Base-by-base conservation (phyloP, 495 filamentous ascomycete genomes). In the Penicillium antarcticum region DNA sequence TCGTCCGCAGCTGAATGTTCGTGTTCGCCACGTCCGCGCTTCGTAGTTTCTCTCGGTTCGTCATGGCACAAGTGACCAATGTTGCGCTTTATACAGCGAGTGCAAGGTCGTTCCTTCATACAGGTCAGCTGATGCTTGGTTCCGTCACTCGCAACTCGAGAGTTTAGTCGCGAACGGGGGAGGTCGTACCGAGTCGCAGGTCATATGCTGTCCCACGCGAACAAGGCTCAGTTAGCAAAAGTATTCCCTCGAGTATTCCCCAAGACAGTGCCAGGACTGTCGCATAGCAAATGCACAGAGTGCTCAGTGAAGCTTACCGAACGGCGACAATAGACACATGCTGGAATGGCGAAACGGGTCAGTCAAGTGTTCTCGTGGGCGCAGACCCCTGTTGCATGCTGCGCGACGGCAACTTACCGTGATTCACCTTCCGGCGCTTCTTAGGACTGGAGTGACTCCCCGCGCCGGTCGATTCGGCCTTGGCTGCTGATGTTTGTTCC, bases 11-110 rank as follows among this genome's bases (percentile, higher is more conserved):
- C 68, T 35, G 80, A 80, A 48, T 81, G 75, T 26, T 80, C 87
- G 45, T 79, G 75, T 58, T 87, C 86, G 60, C 77, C 80, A 68
- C 91, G 92, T 52, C 85, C 80, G 57, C 83, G 88, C 66, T 95
- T 95, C 35, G 72, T 60, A 51, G 81, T 71, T 67, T 92, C 88
- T 71, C 95, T 85, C 51, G 91, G 91, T 72, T 97, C 94, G 68
- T 99, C 94, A 74, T 97, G 94, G 74, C 94, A 99, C 49, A 99
- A 77, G 79, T 97, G 94, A 58, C 92, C 94, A 69, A 99, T 99
- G 77, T 95, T 95, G 63, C 94, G 87, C 72, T 97, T 97, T 76
- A 99, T 89, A 79, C 94, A 99, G 75, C 94, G 85, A 49, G 89
- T 89, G 80, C 94, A 99, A 45, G 94, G 94, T 64, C 94, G 87